These are phyloP conservation scores for Thymus quinquecostatus DNA, from an alignment of 257 asterid species.

Conservation along the genomic window DNA sequence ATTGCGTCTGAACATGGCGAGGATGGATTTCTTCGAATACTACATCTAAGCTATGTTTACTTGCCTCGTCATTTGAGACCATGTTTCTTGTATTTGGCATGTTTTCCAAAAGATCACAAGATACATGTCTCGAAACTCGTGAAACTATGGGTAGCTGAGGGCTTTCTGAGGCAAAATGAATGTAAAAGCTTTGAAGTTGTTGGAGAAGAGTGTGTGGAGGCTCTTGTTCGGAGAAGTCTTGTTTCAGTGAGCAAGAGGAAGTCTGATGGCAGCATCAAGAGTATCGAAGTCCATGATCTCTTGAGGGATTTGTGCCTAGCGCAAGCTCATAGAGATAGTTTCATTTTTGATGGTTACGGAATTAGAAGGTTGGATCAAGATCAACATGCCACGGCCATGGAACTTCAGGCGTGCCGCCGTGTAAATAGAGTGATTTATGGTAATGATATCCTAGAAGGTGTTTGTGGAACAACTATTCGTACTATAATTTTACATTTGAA, in stretches of 20 bases:
- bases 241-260: neutral
- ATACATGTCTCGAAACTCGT: neutral
- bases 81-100: neutral
- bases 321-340: neutral
- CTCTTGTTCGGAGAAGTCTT: neutral
- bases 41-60: neutral
- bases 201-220: neutral
- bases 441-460: neutral
- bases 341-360: neutral
- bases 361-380: neutral
- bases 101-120: neutral
- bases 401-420: neutral
- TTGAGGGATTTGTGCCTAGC: neutral
- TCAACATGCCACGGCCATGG: neutral
- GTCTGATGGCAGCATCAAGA: neutral
- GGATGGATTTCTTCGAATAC: neutral
- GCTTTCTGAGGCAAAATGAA: neutral
- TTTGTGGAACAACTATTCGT: neutral
- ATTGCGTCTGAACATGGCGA: neutral
- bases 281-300: neutral
- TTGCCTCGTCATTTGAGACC: conserved; percentile 7
- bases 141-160: conserved; percentile 10
- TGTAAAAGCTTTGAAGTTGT: neutral
- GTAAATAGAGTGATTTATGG: neutral
- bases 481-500: neutral